Evolutionary conservation across 352 stramenopile species (phyloP).

Genomic region (Phytophthora capsici): DNA sequence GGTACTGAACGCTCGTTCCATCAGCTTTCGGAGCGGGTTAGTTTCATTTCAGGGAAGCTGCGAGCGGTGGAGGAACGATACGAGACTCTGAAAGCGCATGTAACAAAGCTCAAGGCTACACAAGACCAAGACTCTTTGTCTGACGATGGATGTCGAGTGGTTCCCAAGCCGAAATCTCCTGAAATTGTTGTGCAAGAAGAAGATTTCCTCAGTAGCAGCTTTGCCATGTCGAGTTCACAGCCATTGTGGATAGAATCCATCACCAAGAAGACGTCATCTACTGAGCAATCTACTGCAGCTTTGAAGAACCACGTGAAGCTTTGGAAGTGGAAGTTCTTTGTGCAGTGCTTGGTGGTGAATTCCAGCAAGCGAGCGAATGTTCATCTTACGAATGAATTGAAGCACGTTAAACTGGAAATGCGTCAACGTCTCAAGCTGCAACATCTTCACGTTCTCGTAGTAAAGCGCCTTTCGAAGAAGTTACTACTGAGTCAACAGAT

Average conservation of each 20-base stretch:
- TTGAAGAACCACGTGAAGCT: conserved; percentile 17
- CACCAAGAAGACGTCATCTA: neutral
- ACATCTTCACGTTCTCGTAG: conserved; percentile 10
- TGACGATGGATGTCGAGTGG: neutral
- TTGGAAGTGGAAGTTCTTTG: conserved; percentile 47
- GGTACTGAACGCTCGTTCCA: conserved; percentile 38
- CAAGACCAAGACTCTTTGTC: conserved; percentile 1
- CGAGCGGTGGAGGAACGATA: conserved; percentile 18
- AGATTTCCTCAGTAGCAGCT: conserved; percentile 24
- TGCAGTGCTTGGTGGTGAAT: conserved; percentile 22
- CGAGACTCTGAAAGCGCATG: conserved; percentile 19
- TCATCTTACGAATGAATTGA: conserved; percentile 3
- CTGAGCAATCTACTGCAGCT: neutral
- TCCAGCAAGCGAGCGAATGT: conserved; percentile 9
- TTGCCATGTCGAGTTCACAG: conserved; percentile 24
- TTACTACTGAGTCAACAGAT: conserved; percentile 17
- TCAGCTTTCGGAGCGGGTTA: conserved; percentile 33
- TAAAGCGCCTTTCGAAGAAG: conserved; percentile 18
- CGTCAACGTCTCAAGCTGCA: conserved; percentile 19
- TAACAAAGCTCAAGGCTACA: conserved; percentile 6
- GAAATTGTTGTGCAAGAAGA: conserved; percentile 38
- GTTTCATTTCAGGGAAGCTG: conserved; percentile 25
- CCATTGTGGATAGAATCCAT: conserved; percentile 30
- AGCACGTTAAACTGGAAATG: conserved; percentile 19
- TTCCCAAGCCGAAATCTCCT: conserved; percentile 9